Conservation (phyloP, 345 rosid species). For the Pseudoturritis turrita region DNA sequence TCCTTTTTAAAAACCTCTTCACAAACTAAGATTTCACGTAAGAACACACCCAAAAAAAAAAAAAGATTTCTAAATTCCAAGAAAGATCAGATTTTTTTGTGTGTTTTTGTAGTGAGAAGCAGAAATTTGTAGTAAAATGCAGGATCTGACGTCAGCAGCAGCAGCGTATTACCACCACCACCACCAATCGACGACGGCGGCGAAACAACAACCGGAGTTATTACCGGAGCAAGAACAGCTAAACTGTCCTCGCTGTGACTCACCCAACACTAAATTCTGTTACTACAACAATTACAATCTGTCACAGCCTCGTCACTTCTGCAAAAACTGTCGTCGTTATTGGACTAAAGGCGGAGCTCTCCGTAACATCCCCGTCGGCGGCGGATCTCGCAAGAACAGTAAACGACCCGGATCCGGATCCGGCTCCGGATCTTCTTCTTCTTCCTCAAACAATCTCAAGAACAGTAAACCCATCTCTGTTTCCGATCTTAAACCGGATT, state of each 20-base stretch:
- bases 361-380: constrained; percentile 91
- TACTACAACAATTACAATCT: constrained; percentile 94
- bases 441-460: constrained; percentile 26
- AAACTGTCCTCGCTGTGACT: constrained; percentile 71
- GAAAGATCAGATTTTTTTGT: no score
- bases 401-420: constrained; percentile 38
- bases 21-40: background rate
- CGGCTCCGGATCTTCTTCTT: background rate
- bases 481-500: constrained; percentile 21
- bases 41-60: no score
- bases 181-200: constrained; percentile 26
- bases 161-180: constrained; percentile 22
- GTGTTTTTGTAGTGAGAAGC: no score
- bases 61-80: no score
- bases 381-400: constrained; percentile 64
- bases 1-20: background rate
- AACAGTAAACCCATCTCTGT: constrained; percentile 31
- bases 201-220: constrained; percentile 37
- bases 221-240: constrained; percentile 83
- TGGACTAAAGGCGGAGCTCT: constrained; percentile 97
- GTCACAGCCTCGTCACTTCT: constrained; percentile 81
- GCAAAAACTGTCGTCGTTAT: constrained; percentile 87
- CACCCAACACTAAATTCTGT: constrained; percentile 86
- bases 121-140: constrained; percentile 42
- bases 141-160: constrained; percentile 42